Percentiles rank a stretch among this genome's conserved stretches.
These are phyloP conservation scores for Mortierella hygrophila DNA, from an alignment of 192 early-diverging fungal genomes.

Conservation along the genomic window DNA sequence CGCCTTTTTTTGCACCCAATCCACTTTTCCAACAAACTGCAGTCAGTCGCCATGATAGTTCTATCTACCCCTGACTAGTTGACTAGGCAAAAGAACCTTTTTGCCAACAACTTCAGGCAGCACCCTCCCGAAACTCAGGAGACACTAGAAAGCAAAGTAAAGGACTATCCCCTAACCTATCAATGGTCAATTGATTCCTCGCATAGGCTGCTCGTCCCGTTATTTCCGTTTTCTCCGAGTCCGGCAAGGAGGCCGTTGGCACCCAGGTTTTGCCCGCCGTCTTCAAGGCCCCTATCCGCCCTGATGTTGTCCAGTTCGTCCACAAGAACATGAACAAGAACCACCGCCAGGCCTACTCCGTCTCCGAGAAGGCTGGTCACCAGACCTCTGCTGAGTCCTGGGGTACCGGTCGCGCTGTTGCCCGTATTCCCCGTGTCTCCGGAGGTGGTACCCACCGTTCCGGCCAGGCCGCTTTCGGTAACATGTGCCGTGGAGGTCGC, in stretches of 20 bases:
- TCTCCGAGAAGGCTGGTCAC: slow-evolving; percentile 96
- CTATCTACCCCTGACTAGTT: not conserved
- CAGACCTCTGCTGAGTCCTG: slow-evolving; percentile 98
- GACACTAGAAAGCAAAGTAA: not conserved
- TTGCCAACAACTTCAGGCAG: not conserved
- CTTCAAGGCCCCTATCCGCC: slow-evolving; percentile 97
- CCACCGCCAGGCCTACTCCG: slow-evolving; percentile 97
- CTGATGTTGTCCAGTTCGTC: slow-evolving; percentile 95
- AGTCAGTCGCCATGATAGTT: not conserved
- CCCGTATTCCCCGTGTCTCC: slow-evolving; percentile 98
- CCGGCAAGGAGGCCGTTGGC: slow-evolving; percentile 78
- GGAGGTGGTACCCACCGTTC: slow-evolving; percentile 97
- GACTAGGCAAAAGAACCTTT: not conserved
- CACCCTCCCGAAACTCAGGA: not conserved
- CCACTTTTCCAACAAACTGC: not conserved
- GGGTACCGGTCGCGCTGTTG: slow-evolving; percentile 99
- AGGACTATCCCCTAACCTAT: not conserved
- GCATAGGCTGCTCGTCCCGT: slow-evolving; percentile 80
- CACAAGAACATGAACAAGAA: slow-evolving; percentile 99
- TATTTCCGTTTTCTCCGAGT: slow-evolving; percentile 89
- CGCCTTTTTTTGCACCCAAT: not conserved
- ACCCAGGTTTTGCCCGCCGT: slow-evolving; percentile 90
- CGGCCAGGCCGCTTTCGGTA: slow-evolving; percentile 98
- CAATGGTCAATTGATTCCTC: not conserved
- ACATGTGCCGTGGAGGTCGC: slow-evolving; percentile 99